These are phyloP conservation scores for Chlamydomonas sp. DNA, from an alignment of 139 green algal species.

Conservation along the genomic window DNA sequence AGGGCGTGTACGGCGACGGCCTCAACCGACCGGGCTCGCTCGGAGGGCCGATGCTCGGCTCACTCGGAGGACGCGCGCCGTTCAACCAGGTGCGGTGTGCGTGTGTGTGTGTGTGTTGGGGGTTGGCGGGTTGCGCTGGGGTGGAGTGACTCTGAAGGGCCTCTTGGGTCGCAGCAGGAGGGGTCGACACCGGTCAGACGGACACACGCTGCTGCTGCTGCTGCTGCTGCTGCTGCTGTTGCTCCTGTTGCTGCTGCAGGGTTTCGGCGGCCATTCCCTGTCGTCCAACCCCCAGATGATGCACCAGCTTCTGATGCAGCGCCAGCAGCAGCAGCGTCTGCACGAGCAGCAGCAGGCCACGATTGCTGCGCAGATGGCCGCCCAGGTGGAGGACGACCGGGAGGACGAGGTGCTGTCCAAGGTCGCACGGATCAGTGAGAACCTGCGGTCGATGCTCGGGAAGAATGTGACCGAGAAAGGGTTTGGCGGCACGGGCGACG, in stretches of 20 bases:
- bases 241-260: background rate
- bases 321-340: background rate
- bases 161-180: no score
- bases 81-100: no score
- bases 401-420: conserved; percentile 11
- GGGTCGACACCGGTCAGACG: no score
- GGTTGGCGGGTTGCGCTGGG: no score
- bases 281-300: background rate
- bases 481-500: conserved; percentile 16
- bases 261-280: no score
- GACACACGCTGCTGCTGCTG: no score
- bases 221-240: background rate
- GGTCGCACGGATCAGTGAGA: conserved; percentile 22
- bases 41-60: no score
- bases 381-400: conserved; percentile 11
- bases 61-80: no score
- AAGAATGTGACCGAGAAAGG: background rate
- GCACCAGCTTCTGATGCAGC: background rate
- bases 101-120: no score
- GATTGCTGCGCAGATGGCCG: background rate
- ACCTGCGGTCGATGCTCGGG: conserved; percentile 19
- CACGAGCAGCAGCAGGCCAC: conserved; percentile 9
- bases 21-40: no score
- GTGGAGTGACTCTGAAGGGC: no score
- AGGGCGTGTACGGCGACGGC: no score